These are phyloP conservation scores for Pseudogymnoascus destructans DNA, from an alignment of 2,329 filamentous ascomycete genomes.

Conservation along the genomic window DNA sequence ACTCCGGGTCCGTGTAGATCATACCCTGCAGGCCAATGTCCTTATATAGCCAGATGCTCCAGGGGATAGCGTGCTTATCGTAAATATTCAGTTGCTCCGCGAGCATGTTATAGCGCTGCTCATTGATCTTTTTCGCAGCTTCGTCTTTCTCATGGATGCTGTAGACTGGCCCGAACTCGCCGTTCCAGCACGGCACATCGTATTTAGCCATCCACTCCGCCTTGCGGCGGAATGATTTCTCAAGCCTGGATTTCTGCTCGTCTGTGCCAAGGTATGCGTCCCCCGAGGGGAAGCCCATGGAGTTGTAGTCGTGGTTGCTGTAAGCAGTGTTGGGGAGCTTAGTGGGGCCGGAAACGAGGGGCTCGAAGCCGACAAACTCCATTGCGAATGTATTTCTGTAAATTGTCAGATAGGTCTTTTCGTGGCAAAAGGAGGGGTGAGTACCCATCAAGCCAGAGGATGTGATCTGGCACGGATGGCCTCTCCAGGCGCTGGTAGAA, in stretches of 20 bases:
- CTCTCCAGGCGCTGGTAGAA: slow-evolving; percentile 35
- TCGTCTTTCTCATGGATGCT: slow-evolving; percentile 24
- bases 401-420: slow-evolving; percentile 20
- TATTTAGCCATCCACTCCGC: slow-evolving; percentile 31
- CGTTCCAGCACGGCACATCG: slow-evolving; percentile 35
- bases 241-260: slow-evolving; percentile 32
- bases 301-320: slow-evolving; percentile 39
- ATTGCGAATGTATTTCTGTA: slow-evolving; percentile 26
- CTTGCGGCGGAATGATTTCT: slow-evolving; percentile 31
- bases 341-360: slow-evolving; percentile 13
- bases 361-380: slow-evolving; percentile 33
- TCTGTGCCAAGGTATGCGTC: slow-evolving; percentile 31
- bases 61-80: slow-evolving; percentile 37
- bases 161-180: slow-evolving; percentile 38
- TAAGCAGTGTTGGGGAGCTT: slow-evolving; percentile 38
- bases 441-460: slow-evolving; percentile 31
- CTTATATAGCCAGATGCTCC: slow-evolving; percentile 49
- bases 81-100: slow-evolving; percentile 38
- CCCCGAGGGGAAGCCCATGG: slow-evolving; percentile 35
- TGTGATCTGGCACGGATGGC: slow-evolving; percentile 33
- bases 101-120: slow-evolving; percentile 33
- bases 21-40: slow-evolving; percentile 44
- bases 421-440: slow-evolving; percentile 21
- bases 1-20: slow-evolving; percentile 35
- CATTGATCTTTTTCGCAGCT: slow-evolving; percentile 26